Evolutionary conservation across 495 filamentous ascomycete genomes (phyloP).

Genomic region (Margaritispora aquatica): DNA sequence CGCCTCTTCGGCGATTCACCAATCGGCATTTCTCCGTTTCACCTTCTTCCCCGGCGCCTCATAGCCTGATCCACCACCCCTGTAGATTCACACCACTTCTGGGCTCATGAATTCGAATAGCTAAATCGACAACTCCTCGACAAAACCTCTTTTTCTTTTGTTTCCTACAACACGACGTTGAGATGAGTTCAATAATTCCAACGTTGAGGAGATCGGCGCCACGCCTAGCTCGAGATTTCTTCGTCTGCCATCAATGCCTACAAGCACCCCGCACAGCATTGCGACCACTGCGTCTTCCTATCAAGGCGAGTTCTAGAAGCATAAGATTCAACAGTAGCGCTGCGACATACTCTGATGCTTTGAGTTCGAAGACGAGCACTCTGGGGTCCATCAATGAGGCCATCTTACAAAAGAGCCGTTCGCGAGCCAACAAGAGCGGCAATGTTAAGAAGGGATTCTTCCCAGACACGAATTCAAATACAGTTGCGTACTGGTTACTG

Average conservation of each 20-base stretch:
- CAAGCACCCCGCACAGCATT: conserved; percentile 27
- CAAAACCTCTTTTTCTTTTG: neutral
- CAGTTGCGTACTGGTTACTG: conserved; percentile 86
- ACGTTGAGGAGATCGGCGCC: conserved; percentile 45
- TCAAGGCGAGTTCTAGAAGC: conserved; percentile 13
- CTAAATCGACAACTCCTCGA: neutral
- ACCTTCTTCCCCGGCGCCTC: too few species aligned
- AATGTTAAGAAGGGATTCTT: conserved; percentile 42
- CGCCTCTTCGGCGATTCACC: neutral
- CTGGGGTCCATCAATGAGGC: conserved; percentile 18
- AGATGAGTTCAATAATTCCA: conserved; percentile 43
- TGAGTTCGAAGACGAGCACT: conserved; percentile 10
- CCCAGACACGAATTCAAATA: conserved; percentile 64
- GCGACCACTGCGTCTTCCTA: conserved; percentile 25
- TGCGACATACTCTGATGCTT: conserved; percentile 1
- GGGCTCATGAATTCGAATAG: neutral
- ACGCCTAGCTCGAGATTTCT: conserved; percentile 47
- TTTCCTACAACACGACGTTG: neutral
- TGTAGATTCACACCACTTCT: neutral
- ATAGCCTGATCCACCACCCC: too few species aligned
- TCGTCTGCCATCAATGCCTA: conserved; percentile 60
- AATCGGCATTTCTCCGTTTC: neutral
- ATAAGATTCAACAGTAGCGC: conserved; percentile 22
- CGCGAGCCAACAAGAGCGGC: neutral
- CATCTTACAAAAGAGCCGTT: conserved; percentile 5